phyloP scores from a whole-genome alignment of 371 early-diverging fungal species.

The Vairimorpha necatrix region DNA sequence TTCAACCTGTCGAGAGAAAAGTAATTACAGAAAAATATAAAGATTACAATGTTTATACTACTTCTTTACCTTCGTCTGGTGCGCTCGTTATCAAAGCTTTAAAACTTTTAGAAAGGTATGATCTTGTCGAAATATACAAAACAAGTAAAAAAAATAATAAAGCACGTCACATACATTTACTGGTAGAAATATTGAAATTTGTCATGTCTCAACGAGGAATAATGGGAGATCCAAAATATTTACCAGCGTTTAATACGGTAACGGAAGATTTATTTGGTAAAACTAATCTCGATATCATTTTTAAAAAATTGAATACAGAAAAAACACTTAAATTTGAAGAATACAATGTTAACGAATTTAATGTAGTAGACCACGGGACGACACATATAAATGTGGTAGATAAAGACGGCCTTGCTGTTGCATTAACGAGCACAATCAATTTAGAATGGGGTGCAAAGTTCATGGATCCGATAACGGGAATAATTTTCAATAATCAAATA shows the following conservation, averaged over 20 bases:
- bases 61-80: constrained; percentile 66
- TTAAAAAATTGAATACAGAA: constrained; percentile 56
- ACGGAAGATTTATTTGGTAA: constrained; percentile 68
- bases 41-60: constrained; percentile 61
- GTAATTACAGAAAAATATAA: constrained; percentile 70
- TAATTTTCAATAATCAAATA: constrained; percentile 91
- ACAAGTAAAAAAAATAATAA: constrained; percentile 1
- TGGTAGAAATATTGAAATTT: constrained; percentile 81
- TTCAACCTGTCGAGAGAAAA: constrained; percentile 68
- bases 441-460: constrained; percentile 82
- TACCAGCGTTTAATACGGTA: constrained; percentile 16
- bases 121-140: constrained; percentile 62
- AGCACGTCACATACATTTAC: constrained; percentile 58
- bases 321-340: constrained; percentile 25
- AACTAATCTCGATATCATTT: constrained; percentile 68
- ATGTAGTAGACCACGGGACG: constrained; percentile 81
- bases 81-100: constrained; percentile 74
- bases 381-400: constrained; percentile 86
- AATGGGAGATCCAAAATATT: constrained; percentile 74
- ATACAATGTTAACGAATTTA: constrained; percentile 20
- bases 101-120: constrained; percentile 74
- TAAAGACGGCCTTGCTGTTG: constrained; percentile 74
- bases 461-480: constrained; percentile 82
- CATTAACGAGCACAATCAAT: constrained; percentile 80
- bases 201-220: constrained; percentile 77